These are phyloP conservation scores for Globisporangium uncinulatum DNA, from an alignment of 352 stramenopile genomes.

Conservation along the genomic window DNA sequence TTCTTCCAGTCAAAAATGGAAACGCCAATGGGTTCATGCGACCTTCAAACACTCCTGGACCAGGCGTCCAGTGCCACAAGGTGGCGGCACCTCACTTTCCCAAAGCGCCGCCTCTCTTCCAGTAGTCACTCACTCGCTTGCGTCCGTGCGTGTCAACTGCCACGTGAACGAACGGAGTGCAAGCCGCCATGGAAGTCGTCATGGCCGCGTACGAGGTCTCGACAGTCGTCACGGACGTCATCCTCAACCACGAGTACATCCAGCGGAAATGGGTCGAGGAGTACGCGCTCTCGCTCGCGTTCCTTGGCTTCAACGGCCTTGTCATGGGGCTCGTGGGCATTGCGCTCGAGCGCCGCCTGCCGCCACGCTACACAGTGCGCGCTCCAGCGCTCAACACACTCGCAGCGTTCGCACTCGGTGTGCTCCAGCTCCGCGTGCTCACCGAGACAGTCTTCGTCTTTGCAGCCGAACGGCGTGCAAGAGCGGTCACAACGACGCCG, in stretches of 20 bases:
- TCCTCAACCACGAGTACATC: conserved; percentile 78
- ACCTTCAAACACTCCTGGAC: too few relatives aligned
- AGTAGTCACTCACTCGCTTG: not conserved
- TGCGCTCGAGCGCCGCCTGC: conserved; percentile 28
- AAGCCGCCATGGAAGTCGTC: conserved; percentile 23
- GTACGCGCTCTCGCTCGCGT: conserved; percentile 65
- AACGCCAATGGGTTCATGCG: too few relatives aligned
- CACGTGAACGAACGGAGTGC: not conserved
- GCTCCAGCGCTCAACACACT: conserved; percentile 23
- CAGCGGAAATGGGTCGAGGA: conserved; percentile 59
- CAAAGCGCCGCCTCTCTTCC: not conserved
- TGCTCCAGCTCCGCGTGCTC: conserved; percentile 64
- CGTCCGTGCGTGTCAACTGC: not conserved
- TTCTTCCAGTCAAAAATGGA: too few relatives aligned
- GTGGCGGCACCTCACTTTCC: too few relatives aligned
- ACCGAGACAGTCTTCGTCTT: conserved; percentile 42
- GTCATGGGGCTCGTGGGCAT: conserved; percentile 63
- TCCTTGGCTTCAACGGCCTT: conserved; percentile 51
- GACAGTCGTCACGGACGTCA: conserved; percentile 63
- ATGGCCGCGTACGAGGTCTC: conserved; percentile 51
- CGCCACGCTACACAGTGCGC: conserved; percentile 28
- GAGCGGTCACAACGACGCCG: not conserved
- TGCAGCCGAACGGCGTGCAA: conserved; percentile 9
- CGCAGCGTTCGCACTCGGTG: conserved; percentile 32
- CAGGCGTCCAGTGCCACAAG: not conserved